Conservation (phyloP, 768 basidiomycete species). For the Suillus placidus region DNA sequence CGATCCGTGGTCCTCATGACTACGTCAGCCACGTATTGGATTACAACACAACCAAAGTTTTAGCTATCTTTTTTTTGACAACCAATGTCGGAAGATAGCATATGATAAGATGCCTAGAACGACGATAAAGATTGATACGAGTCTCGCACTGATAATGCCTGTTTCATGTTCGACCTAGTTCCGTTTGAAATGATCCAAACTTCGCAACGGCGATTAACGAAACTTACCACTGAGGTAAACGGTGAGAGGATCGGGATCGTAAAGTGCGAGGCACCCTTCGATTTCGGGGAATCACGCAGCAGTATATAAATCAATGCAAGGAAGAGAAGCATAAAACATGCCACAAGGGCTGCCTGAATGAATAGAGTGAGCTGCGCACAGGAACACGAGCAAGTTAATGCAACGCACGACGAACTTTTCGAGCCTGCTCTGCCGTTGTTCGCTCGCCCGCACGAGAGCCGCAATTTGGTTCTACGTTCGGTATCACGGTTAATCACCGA, state of each 20-base stretch:
- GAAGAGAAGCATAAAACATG: constrained; percentile 28
- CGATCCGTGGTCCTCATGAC: constrained; percentile 4
- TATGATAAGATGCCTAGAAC: constrained; percentile 46
- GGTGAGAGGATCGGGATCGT: constrained; percentile 80
- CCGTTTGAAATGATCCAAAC: neutral
- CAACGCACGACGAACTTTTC: constrained; percentile 55
- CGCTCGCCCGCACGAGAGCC: constrained; percentile 42
- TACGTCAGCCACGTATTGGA: neutral
- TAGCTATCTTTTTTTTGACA: neutral
- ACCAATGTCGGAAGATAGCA: constrained; percentile 46
- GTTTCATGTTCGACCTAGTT: constrained; percentile 74
- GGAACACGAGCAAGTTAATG: constrained; percentile 1
- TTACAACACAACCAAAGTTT: neutral
- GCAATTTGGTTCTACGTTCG: constrained; percentile 46
- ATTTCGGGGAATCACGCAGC: constrained; percentile 5
- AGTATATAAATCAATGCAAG: constrained; percentile 15
- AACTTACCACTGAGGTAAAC: constrained; percentile 70
- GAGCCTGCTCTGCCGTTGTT: constrained; percentile 50
- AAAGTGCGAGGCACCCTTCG: constrained; percentile 55
- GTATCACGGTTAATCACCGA: constrained; percentile 5
- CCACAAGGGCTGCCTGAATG: constrained; percentile 17
- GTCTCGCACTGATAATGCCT: constrained; percentile 57
- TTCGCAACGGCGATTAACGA: neutral
- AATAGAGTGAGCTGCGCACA: constrained; percentile 15
- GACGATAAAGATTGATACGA: constrained; percentile 43